phyloP scores from a whole-genome alignment of 2,329 filamentous ascomycete genomes.

The Penicillium sp. region DNA sequence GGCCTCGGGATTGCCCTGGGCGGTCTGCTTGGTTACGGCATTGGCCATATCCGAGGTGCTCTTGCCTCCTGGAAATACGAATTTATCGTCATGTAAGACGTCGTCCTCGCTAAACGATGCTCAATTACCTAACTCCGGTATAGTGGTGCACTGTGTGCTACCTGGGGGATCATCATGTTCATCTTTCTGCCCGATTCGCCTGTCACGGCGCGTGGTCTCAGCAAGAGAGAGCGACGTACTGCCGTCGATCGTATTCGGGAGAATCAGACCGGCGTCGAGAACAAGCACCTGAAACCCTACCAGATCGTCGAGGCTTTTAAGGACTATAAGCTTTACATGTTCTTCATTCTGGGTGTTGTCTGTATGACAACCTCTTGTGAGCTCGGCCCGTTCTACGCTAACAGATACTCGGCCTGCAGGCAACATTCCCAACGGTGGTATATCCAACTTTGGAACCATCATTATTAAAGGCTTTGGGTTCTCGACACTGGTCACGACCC shows the following conservation, averaged over 20 bases:
- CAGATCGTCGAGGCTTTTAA: slow-evolving; percentile 57
- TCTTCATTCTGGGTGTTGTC: slow-evolving; percentile 52
- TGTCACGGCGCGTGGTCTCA: slow-evolving; percentile 53
- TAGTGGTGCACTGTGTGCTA: slow-evolving; percentile 53
- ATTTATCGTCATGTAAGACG: slow-evolving; percentile 59
- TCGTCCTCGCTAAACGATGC: no score
- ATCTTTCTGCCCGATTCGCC: slow-evolving; percentile 59
- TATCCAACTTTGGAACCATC: slow-evolving; percentile 58
- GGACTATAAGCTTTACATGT: slow-evolving; percentile 60
- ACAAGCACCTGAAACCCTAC: slow-evolving; percentile 54
- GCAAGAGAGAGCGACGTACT: slow-evolving; percentile 51
- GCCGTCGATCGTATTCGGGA: slow-evolving; percentile 55
- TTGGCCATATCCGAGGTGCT: slow-evolving; percentile 57
- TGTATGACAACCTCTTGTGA: no score
- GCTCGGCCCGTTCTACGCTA: no score
- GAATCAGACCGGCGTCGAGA: slow-evolving; percentile 60
- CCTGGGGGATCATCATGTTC: slow-evolving; percentile 60
- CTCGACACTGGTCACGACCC: slow-evolving; percentile 52
- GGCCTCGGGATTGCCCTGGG: slow-evolving; percentile 60
- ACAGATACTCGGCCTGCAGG: no score
- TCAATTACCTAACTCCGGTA: slow-evolving; percentile 1
- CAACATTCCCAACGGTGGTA: slow-evolving; percentile 57
- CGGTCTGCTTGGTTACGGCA: slow-evolving; percentile 57
- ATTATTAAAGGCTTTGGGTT: slow-evolving; percentile 60
- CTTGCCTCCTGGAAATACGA: slow-evolving; percentile 65